phyloP scores from a whole-genome alignment of 2,329 filamentous ascomycete species.

The Colletotrichum lindemuthianum region DNA sequence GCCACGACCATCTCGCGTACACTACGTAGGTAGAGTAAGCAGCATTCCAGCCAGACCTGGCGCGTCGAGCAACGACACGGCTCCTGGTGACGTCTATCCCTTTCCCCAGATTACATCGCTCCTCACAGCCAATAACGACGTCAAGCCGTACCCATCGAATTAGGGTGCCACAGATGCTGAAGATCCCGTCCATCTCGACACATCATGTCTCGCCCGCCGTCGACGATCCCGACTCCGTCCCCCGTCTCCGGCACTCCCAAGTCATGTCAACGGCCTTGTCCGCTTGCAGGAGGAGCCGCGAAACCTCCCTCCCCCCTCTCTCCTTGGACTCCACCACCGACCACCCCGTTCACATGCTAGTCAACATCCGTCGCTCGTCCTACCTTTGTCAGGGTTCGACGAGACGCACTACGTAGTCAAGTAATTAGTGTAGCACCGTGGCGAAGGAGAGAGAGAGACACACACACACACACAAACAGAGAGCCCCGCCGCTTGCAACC shows the following conservation, averaged over 20 bases:
- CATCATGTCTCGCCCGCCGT: neutral
- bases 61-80: no score
- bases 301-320: neutral
- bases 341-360: neutral
- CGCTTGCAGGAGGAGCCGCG: neutral
- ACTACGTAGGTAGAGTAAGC: no score
- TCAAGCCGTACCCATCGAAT: neutral
- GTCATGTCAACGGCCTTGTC: neutral
- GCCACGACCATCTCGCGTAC: no score
- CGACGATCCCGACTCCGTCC: neutral
- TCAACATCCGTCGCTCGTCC: neutral
- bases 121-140: neutral
- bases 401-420: no score
- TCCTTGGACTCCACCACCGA: neutral
- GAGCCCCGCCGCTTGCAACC: slow-evolving; percentile 19
- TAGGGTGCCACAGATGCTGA: neutral
- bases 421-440: neutral
- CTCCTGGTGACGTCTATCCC: neutral
- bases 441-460: slow-evolving; percentile 1
- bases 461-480: neutral
- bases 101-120: neutral
- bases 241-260: neutral
- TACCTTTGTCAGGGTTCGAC: neutral
- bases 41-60: no score
- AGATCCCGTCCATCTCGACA: neutral